phyloP scores from a whole-genome alignment of 1,284 basidiomycete genomes.

The Dichomitus squalens region DNA sequence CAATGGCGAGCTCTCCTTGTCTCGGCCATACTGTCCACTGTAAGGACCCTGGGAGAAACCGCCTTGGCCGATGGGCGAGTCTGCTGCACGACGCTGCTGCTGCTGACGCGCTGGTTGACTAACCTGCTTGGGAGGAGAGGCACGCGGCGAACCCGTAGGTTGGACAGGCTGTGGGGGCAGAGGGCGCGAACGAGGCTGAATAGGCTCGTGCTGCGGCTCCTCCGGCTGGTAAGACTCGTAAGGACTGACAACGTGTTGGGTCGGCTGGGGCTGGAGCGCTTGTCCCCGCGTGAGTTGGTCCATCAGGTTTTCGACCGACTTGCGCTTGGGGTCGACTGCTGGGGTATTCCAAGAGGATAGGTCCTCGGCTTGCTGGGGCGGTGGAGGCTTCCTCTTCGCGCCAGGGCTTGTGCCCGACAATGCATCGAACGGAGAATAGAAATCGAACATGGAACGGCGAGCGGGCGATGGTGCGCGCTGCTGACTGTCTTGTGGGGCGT shows the following conservation, averaged over 20 bases:
- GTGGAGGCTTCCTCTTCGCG: slow-evolving; percentile 63
- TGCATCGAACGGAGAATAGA: slow-evolving; percentile 80
- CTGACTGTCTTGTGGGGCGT: slow-evolving; percentile 29
- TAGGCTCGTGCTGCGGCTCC: slow-evolving; percentile 40
- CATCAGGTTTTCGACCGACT: slow-evolving; percentile 77
- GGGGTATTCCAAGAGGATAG: slow-evolving; percentile 47
- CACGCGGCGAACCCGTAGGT: slow-evolving; percentile 58
- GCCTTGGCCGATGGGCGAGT: slow-evolving; percentile 42
- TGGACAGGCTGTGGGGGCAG: slow-evolving; percentile 56
- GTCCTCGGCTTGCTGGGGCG: slow-evolving; percentile 53
- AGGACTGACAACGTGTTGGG: slow-evolving; percentile 37
- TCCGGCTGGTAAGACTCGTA: slow-evolving; percentile 51
- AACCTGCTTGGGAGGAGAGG: slow-evolving; percentile 61
- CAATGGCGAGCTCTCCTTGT: slow-evolving; percentile 71
- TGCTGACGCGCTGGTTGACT: slow-evolving; percentile 29
- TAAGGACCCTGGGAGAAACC: slow-evolving; percentile 46
- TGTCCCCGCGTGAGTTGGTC: slow-evolving; percentile 68
- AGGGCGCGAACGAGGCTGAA: slow-evolving; percentile 45
- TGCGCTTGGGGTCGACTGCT: slow-evolving; percentile 66
- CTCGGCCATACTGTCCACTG: slow-evolving; percentile 43
- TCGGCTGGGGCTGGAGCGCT: slow-evolving; percentile 37
- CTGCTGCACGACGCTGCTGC: slow-evolving; percentile 31
- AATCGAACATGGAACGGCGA: slow-evolving; percentile 80
- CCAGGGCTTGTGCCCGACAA: slow-evolving; percentile 46
- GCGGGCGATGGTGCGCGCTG: slow-evolving; percentile 64